These are phyloP conservation scores for Pulveroboletus sp. DNA, from an alignment of 768 basidiomycete genomes.

Conservation along the genomic window DNA sequence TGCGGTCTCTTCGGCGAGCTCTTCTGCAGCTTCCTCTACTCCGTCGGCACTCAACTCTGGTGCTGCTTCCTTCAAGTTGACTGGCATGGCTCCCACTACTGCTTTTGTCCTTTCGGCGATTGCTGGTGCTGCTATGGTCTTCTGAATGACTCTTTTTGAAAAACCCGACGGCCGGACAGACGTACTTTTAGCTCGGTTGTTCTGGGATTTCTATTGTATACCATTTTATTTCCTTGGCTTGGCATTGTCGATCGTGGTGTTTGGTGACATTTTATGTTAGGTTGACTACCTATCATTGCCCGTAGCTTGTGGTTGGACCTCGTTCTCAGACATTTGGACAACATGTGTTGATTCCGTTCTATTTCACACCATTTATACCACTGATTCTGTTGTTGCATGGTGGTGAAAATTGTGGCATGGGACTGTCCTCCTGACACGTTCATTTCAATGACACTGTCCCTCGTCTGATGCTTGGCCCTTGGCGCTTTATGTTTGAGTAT, in stretches of 20 bases:
- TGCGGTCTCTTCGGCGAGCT: not conserved
- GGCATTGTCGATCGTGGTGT: slow-evolving; percentile 3
- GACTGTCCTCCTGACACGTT: not conserved
- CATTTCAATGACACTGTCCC: not conserved
- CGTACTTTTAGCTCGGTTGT: not conserved
- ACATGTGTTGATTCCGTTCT: slow-evolving; percentile 3
- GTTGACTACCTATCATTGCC: slow-evolving; percentile 6
- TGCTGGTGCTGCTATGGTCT: slow-evolving; percentile 45
- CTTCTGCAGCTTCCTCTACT: slow-evolving; percentile 19
- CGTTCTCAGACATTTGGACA: slow-evolving; percentile 17
- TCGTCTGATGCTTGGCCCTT: not conserved
- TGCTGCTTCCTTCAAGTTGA: slow-evolving; percentile 31
- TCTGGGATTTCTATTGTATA: slow-evolving; percentile 11
- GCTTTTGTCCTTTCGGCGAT: slow-evolving; percentile 40
- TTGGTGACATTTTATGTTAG: slow-evolving; percentile 16
- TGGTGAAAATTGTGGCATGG: slow-evolving; percentile 1
- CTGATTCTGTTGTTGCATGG: not conserved
- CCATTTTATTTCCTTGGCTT: slow-evolving; percentile 9
- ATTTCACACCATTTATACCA: slow-evolving; percentile 1
- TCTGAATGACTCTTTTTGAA: slow-evolving; percentile 30
- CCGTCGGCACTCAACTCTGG: slow-evolving; percentile 21
- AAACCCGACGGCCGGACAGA: not conserved
- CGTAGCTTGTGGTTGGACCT: slow-evolving; percentile 18
- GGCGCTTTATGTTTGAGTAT: too few species aligned
- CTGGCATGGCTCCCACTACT: slow-evolving; percentile 31